Base-by-base conservation (phyloP, 306 rosid genomes). In the Cicer judaicum region DNA sequence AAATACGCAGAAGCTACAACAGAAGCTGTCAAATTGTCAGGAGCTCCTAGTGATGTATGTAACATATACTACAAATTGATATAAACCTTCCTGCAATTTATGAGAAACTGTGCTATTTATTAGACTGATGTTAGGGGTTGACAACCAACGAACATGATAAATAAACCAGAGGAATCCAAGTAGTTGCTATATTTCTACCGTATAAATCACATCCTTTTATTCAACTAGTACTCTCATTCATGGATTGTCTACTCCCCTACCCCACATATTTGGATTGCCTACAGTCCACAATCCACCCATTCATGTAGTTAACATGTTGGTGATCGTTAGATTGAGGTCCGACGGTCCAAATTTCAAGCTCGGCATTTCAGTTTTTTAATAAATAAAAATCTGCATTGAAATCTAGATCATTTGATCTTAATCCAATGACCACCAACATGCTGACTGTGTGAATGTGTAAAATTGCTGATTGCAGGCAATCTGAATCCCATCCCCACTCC, bases 1-100 rank as follows among this genome's bases (percentile, higher is more conserved):
- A 79, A 88, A 54, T 93, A 76, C 83, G 67, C 78, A 16, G 97
- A 84, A 84, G 98, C 98, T 59, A 93, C 97, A 5, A 40, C 76
- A 66, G 91, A 75, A 18, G 97, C 97, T 10, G 88, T 77, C 79
- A 81, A 91, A 73, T 83, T 93, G 82, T 83, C 89, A 1, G 98
- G 90, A 76, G 49, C 80, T 7, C 89, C 86, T 42, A 83, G 92
- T 63, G 94, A 73, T 79, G 98, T 93, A 84, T 56, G 90, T 81
- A 60, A 43, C 78, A 43, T 59, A 19, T 59, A 29, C 79, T 73
- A 48, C 61, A 59, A 68, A 75, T 42, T 49, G 10, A 50, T 68
- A 56, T 59, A 61, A 54, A 67, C 57, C 10, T 59, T 78, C 19
- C 29, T 41, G 46, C 19, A 59, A 49, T 48, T 71, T 13, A 9